Percentiles rank a stretch among this genome's conserved stretches.
phyloP scores from a whole-genome alignment of 176 grass and related monocot genomes.

The Oryza brachyantha region DNA sequence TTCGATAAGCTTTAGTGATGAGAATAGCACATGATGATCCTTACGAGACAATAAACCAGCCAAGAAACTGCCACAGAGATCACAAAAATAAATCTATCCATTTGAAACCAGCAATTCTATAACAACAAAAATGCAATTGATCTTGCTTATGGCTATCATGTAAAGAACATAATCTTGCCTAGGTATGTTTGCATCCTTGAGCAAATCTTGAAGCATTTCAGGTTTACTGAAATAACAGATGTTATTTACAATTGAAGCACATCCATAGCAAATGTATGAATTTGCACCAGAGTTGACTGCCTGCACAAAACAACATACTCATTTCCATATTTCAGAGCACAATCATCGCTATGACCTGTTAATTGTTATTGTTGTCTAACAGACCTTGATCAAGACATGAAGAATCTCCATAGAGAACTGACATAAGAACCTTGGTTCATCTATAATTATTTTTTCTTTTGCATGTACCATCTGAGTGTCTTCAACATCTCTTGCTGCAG shows the following conservation, averaged over 20 bases:
- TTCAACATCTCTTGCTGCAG: conserved; percentile 51
- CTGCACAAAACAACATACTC: conserved; percentile 49
- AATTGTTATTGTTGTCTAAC: conserved; percentile 35
- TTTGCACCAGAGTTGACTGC: conserved; percentile 91
- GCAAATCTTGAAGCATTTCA: conserved; percentile 80
- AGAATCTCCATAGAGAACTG: conserved; percentile 85
- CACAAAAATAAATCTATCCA: conserved; percentile 29
- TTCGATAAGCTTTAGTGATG: conserved; percentile 78
- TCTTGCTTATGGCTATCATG: conserved; percentile 1
- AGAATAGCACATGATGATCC: conserved; percentile 82
- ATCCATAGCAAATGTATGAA: conserved; percentile 71
- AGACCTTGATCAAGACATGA: conserved; percentile 90
- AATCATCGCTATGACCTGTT: conserved; percentile 8
- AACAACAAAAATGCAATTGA: neutral
- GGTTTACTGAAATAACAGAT: conserved; percentile 89
- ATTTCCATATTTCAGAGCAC: conserved; percentile 33
- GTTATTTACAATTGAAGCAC: conserved; percentile 80
- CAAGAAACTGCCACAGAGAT: conserved; percentile 79
- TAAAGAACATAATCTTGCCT: conserved; percentile 54
- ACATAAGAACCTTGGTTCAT: conserved; percentile 76
- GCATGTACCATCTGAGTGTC: conserved; percentile 56
- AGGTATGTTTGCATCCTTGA: conserved; percentile 81
- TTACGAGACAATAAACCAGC: conserved; percentile 84
- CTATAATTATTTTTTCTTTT: conserved; percentile 81
- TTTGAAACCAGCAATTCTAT: conserved; percentile 11